Evolutionary conservation across 1,284 basidiomycete genomes (phyloP).

Genomic region (Papiliotrema nemorosa): DNA sequence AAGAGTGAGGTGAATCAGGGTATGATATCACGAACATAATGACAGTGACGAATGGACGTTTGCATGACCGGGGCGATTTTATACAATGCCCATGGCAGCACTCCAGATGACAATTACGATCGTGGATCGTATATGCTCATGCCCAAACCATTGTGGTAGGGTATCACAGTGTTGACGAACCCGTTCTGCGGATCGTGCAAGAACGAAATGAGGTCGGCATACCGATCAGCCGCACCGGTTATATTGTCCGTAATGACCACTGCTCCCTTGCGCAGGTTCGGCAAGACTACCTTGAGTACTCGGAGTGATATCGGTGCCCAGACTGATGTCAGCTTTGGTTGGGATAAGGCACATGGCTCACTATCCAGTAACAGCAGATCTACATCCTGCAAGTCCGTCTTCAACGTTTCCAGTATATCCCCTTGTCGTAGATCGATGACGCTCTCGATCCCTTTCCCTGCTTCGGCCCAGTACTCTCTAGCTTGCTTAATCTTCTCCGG

Average conservation of each 20-base stretch:
- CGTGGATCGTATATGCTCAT: slow-evolving; percentile 19
- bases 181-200: slow-evolving; percentile 11
- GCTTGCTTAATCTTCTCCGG: slow-evolving; percentile 20
- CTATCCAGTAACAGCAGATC: slow-evolving; percentile 33
- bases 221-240: slow-evolving; percentile 13
- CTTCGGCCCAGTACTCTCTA: slow-evolving; percentile 19
- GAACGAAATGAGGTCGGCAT: slow-evolving; percentile 21
- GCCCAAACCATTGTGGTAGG: slow-evolving; percentile 25
- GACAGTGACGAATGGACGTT: too few species aligned
- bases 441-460: slow-evolving; percentile 14
- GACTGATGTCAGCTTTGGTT: slow-evolving; percentile 12
- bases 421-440: slow-evolving; percentile 33
- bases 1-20: too few species aligned
- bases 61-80: too few species aligned
- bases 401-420: slow-evolving; percentile 29
- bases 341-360: slow-evolving; percentile 10
- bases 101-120: too few species aligned
- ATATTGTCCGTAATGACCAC: slow-evolving; percentile 22
- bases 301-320: slow-evolving; percentile 31
- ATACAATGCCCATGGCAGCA: too few species aligned
- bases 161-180: slow-evolving; percentile 16
- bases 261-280: slow-evolving; percentile 21
- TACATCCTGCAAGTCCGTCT: slow-evolving; percentile 14
- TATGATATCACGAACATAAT: too few species aligned
- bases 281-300: slow-evolving; percentile 19